phyloP scores from a whole-genome alignment of 2,329 filamentous ascomycete genomes.

The Phoma sp. region DNA sequence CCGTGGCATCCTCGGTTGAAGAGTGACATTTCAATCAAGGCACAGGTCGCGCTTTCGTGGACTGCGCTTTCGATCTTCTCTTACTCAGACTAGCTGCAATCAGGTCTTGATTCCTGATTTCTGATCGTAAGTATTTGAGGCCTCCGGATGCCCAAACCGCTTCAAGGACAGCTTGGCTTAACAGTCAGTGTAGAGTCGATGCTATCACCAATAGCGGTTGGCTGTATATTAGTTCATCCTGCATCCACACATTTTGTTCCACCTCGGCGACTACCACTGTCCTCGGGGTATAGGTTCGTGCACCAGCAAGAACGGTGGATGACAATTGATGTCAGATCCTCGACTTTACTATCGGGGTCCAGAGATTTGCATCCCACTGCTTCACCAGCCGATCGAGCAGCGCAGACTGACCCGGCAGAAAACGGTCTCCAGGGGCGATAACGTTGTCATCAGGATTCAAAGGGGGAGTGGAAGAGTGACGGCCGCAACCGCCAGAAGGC shows the following conservation, averaged over 20 bases:
- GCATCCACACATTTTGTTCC: not conserved
- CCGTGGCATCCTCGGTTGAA: slow-evolving; percentile 31
- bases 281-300: not conserved
- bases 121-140: not conserved
- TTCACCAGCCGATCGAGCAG: not conserved
- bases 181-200: slow-evolving; percentile 1
- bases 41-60: slow-evolving; percentile 28
- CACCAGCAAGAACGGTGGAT: not conserved
- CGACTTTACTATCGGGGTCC: not conserved
- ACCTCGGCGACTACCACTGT: not conserved
- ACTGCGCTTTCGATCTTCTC: slow-evolving; percentile 36
- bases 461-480: slow-evolving; percentile 2
- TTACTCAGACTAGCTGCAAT: not conserved
- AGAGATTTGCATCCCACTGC: too few relatives aligned
- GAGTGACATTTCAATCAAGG: slow-evolving; percentile 41
- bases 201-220: not conserved
- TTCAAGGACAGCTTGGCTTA: slow-evolving; percentile 1
- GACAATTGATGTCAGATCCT: not conserved
- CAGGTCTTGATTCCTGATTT: not conserved
- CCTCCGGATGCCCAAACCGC: not conserved
- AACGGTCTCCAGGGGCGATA: not conserved
- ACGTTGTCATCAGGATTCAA: not conserved
- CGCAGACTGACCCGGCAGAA: not conserved
- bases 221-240: not conserved
- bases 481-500: slow-evolving; percentile 1